phyloP scores from a whole-genome alignment of 371 early-diverging fungal genomes.

The Mortierella sp. region DNA sequence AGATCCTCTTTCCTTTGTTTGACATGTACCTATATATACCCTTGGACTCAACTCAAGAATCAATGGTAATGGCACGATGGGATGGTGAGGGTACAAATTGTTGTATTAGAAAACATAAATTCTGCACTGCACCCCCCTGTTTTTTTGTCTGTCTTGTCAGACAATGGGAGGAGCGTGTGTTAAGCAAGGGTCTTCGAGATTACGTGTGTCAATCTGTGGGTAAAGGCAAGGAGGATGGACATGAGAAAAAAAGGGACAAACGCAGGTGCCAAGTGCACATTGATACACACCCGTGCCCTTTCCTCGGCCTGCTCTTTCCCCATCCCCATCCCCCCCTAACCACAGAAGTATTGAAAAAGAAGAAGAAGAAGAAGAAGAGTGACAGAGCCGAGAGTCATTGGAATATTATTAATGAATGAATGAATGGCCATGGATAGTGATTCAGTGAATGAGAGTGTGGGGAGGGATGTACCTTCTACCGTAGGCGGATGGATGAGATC shows the following conservation, averaged over 20 bases:
- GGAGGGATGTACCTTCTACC: too few relatives aligned
- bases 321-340: background rate
- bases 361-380: background rate
- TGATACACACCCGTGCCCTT: background rate
- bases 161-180: background rate
- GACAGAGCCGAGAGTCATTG: background rate
- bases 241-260: background rate
- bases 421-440: background rate
- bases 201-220: conserved; percentile 9
- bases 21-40: background rate
- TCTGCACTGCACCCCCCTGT: background rate
- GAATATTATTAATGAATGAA: background rate
- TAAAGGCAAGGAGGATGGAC: background rate
- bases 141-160: background rate
- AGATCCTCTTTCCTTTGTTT: background rate
- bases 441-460: too few relatives aligned
- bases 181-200: background rate
- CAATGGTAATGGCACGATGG: background rate
- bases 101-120: background rate
- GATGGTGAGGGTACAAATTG: background rate
- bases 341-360: background rate
- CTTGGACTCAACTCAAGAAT: background rate
- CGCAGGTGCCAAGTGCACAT: background rate
- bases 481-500: background rate
- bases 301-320: background rate